Conservation (phyloP, 305 asterid species). For the Ilex paraguariensis region DNA sequence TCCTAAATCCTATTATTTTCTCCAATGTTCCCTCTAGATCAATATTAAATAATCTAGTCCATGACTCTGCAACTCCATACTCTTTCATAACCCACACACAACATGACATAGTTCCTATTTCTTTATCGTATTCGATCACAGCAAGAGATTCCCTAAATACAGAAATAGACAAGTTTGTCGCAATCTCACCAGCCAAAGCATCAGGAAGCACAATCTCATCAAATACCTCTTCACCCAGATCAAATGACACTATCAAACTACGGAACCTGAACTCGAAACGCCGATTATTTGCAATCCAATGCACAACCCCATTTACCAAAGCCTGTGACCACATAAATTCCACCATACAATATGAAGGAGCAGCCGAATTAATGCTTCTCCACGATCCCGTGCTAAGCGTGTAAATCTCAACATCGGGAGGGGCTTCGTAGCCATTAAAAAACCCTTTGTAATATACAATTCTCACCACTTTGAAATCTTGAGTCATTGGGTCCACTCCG, state of each 20-base stretch:
- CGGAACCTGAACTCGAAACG: neutral
- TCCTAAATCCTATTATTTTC: constrained; percentile 43
- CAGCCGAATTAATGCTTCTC: constrained; percentile 30
- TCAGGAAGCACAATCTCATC: constrained; percentile 28
- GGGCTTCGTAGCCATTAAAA: neutral
- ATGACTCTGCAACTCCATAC: constrained; percentile 38
- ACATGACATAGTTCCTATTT: constrained; percentile 8
- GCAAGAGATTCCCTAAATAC: constrained; percentile 27
- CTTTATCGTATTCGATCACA: constrained; percentile 14
- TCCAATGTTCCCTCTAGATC: constrained; percentile 16
- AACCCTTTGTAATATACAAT: constrained; percentile 21
- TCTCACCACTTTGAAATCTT: constrained; percentile 47
- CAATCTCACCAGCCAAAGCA: constrained; percentile 6
- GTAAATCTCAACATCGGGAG: constrained; percentile 43
- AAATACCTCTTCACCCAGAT: constrained; percentile 36
- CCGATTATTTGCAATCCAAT: constrained; percentile 40
- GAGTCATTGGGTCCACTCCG: constrained; percentile 30
- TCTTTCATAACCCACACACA: constrained; percentile 50
- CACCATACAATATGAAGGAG: constrained; percentile 16
- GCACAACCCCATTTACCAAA: constrained; percentile 28
- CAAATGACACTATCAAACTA: constrained; percentile 37
- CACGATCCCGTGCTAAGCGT: constrained; percentile 37
- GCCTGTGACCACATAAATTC: constrained; percentile 16
- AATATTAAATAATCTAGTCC: constrained; percentile 28
- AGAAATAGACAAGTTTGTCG: neutral